Conservation (phyloP, 495 filamentous ascomycete genomes). For the Penicillium flavigenum region DNA sequence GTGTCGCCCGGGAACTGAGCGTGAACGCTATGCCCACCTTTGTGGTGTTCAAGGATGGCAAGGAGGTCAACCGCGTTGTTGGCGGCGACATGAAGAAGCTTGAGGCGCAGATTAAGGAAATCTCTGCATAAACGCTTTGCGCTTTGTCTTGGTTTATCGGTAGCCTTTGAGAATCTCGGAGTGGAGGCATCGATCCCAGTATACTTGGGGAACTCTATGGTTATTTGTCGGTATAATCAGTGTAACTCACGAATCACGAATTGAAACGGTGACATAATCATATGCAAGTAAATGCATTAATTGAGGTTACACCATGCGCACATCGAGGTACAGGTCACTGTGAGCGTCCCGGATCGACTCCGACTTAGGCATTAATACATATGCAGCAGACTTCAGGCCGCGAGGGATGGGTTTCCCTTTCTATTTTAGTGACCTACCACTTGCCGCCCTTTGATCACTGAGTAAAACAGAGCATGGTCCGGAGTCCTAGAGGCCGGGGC, state of each 20-base stretch:
- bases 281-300: neutral
- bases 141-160: neutral
- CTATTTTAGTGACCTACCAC: neutral
- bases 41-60: constrained; percentile 70
- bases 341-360: neutral
- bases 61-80: constrained; percentile 56
- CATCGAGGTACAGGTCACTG: neutral
- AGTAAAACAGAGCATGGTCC: neutral
- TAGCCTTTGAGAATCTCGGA: neutral
- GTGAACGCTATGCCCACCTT: constrained; percentile 94
- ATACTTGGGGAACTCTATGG: neutral
- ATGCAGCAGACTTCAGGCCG: neutral
- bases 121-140: constrained; percentile 24
- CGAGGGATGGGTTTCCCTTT: neutral
- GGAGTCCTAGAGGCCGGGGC: neutral
- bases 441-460: neutral
- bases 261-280: neutral
- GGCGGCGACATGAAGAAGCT: constrained; percentile 70
- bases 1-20: constrained; percentile 66
- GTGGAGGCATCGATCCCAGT: neutral
- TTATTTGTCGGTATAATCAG: neutral
- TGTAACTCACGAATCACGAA: neutral
- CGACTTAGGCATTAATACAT: neutral
- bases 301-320: neutral
- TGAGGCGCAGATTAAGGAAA: constrained; percentile 39